These are phyloP conservation scores for Xylaria palmicola DNA, from an alignment of 495 filamentous ascomycete species.

Conservation along the genomic window DNA sequence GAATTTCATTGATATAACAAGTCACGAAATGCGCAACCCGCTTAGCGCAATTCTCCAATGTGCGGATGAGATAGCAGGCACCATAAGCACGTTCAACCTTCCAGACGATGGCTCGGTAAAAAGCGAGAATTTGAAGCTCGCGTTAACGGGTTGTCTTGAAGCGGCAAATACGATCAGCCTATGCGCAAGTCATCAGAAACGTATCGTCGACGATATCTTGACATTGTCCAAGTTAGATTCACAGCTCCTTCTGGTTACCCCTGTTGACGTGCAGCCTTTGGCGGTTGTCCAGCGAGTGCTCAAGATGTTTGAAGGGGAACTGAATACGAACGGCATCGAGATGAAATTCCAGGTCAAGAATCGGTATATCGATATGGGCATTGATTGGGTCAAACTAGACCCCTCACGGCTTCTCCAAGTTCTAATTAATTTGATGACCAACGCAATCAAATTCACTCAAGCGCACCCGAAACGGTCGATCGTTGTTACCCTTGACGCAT, in stretches of 20 bases:
- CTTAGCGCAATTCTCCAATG: conserved; percentile 79
- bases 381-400: conserved; percentile 79
- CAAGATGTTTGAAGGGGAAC: conserved; percentile 81
- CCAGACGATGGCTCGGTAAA: conserved; percentile 18
- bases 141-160: conserved; percentile 61
- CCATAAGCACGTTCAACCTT: conserved; percentile 45
- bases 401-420: conserved; percentile 77
- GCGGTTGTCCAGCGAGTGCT: conserved; percentile 65
- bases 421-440: conserved; percentile 73
- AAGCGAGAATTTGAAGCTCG: conserved; percentile 21
- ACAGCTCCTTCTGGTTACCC: conserved; percentile 71
- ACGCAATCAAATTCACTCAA: conserved; percentile 80
- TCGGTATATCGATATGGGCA: conserved; percentile 57
- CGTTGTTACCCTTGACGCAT: conserved; percentile 67
- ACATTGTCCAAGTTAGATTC: conserved; percentile 86
- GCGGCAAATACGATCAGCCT: conserved; percentile 80
- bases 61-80: conserved; percentile 69
- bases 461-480: conserved; percentile 59
- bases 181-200: conserved; percentile 79
- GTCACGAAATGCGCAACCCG: conserved; percentile 85
- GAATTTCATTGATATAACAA: conserved; percentile 87
- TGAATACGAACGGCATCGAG: conserved; percentile 67
- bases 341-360: conserved; percentile 66
- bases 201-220: conserved; percentile 76
- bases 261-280: conserved; percentile 69